Evolutionary conservation across 208 protist genomes (phyloP), one percentile per base, ranked within the genome.

Genomic region (Crithidia brevicula): DNA sequence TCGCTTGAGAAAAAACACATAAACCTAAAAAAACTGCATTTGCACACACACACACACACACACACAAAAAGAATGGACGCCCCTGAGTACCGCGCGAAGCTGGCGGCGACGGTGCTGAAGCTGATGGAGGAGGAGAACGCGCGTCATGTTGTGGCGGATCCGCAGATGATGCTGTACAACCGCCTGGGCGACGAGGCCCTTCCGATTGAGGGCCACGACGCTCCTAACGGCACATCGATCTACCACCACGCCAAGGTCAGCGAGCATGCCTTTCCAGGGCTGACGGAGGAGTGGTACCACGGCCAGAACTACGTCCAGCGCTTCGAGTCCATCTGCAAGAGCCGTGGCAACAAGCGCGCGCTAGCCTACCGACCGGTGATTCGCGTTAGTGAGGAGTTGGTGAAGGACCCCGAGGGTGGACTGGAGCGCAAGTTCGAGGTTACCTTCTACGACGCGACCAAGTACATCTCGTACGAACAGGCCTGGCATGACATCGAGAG

Each of bases 391-490:
- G 82, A 81, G 50, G 67, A 73, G 42, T 61, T 71, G 25, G 56
- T 74, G 38, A 74, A 60, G 47, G 77, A 72, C 28, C 25, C 59
- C 25, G 49, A 65, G 8, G 61, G 50, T 38, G 84, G 83, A 4
- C 60, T 72, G 67, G 65, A 83, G 51, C 70, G 71, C 33, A 66
- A 63, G 40, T 80, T 79, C 27, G 51, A 78, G 25, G 77, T 79
- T 49, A 87, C 80, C 33, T 82, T 89, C 64, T 84, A 78, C 53
- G 65, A 69, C 13, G 50, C 63, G 2, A 77, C 66, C 28, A 60
- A 72, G 45, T 87, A 82, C 56, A 81, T 95, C 42, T 78, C 74
- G 31, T 93, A 92, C 71, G 60, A 47, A 0, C 34, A 88, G 16
- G 58, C 92, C 18, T 94, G 86, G 88, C 46, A 80, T 15, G 58